Evolutionary conservation across 2,329 filamentous ascomycete species (phyloP).

Genomic region (Zymoseptoria tritici): DNA sequence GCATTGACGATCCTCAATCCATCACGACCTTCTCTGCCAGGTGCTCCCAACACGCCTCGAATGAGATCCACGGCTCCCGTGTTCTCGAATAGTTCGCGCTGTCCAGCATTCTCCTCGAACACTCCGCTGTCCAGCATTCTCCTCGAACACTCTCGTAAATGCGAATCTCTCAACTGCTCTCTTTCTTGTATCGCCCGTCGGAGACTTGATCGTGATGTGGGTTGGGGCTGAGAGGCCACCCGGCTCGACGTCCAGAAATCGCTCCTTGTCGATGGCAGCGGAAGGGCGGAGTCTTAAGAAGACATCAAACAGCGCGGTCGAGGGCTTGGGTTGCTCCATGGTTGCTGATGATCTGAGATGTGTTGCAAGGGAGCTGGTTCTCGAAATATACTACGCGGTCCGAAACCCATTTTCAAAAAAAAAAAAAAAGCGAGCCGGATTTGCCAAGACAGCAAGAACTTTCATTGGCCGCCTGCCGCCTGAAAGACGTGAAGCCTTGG

Average conservation of each 20-base stretch:
- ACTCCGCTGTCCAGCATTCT: no score
- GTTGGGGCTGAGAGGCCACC: constrained; percentile 34
- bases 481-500: no score
- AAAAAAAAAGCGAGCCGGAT: no score
- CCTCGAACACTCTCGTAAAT: constrained; percentile 91
- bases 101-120: constrained; percentile 71
- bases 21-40: constrained; percentile 73
- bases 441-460: no score
- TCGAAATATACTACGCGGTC: background rate
- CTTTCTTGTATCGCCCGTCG: constrained; percentile 73
- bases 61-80: constrained; percentile 68
- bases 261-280: constrained; percentile 41
- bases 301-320: constrained; percentile 69
- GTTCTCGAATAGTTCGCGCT: constrained; percentile 79
- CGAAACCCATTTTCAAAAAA: background rate
- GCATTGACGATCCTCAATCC: no score
- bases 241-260: constrained; percentile 71
- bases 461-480: no score
- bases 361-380: background rate
- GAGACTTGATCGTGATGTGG: no score
- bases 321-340: constrained; percentile 22
- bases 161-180: constrained; percentile 88
- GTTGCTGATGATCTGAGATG: background rate
- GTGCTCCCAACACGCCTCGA: constrained; percentile 68
- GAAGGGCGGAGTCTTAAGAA: constrained; percentile 67